phyloP scores from a whole-genome alignment of 225 moss, liverwort and hornwort genomes.

The Lunularia cruciata region DNA sequence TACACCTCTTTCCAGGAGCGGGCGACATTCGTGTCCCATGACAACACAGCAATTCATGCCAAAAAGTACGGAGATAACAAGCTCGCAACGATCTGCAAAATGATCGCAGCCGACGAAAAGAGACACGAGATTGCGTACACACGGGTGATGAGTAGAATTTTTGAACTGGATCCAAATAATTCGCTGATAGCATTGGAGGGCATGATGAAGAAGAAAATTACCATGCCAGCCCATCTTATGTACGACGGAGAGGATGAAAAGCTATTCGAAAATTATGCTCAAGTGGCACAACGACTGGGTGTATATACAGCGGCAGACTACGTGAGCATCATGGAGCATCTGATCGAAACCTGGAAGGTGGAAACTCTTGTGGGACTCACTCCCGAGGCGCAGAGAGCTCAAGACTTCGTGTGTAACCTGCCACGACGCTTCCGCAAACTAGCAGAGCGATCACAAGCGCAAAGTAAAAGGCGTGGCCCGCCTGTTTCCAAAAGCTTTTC shows the following conservation, averaged over 20 bases:
- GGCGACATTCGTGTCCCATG: constrained; percentile 56
- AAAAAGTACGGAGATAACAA: constrained; percentile 52
- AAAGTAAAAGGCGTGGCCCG: constrained; percentile 25
- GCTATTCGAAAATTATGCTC: constrained; percentile 71
- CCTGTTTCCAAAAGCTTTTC: constrained; percentile 47
- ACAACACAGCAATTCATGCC: constrained; percentile 82
- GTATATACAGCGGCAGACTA: constrained; percentile 86
- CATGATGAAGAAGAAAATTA: constrained; percentile 98
- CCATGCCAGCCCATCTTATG: constrained; percentile 97
- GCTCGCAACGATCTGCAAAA: constrained; percentile 82
- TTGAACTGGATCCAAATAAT: constrained; percentile 70
- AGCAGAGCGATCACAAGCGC: constrained; percentile 47
- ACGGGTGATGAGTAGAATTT: constrained; percentile 65
- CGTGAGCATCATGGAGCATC: constrained; percentile 69
- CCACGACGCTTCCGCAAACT: constrained; percentile 63
- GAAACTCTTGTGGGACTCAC: constrained; percentile 59
- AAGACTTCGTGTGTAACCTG: constrained; percentile 72
- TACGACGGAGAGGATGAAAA: constrained; percentile 67
- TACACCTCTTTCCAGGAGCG: constrained; percentile 74
- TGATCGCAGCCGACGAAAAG: constrained; percentile 87
- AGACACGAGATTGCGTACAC: constrained; percentile 93
- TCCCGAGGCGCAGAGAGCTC: constrained; percentile 64
- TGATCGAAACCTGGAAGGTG: constrained; percentile 68
- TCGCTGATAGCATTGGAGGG: constrained; percentile 70
- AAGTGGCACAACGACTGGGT: constrained; percentile 66